phyloP scores from a whole-genome alignment of 2,329 filamentous ascomycete genomes.

The Diaporthe vexans region DNA sequence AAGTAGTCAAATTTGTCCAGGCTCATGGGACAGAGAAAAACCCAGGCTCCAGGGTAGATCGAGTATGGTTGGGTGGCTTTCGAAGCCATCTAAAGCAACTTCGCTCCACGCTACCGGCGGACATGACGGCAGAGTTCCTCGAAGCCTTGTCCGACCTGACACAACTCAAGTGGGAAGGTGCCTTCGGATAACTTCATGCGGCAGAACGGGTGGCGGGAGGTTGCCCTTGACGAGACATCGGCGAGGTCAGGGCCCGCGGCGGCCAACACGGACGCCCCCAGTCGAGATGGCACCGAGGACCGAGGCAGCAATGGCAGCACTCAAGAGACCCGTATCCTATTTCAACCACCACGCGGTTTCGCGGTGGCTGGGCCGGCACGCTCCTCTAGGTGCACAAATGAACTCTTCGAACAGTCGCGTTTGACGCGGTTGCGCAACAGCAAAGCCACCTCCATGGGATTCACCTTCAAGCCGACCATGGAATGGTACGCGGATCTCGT shows the following conservation, averaged over 20 bases:
- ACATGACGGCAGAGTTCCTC: slow-evolving; percentile 58
- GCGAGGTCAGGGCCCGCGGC: slow-evolving; percentile 30
- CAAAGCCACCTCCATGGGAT: slow-evolving; percentile 50
- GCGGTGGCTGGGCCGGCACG: background rate
- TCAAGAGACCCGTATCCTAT: slow-evolving; percentile 55
- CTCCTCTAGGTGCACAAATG: slow-evolving; percentile 57
- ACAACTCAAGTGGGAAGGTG: slow-evolving; percentile 52
- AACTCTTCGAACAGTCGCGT: slow-evolving; percentile 57
- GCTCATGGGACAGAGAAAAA: slow-evolving; percentile 50
- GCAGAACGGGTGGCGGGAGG: slow-evolving; percentile 55
- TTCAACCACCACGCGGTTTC: slow-evolving; percentile 60
- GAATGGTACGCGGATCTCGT: slow-evolving; percentile 66
- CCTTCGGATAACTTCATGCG: slow-evolving; percentile 50
- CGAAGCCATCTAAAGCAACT: slow-evolving; percentile 43
- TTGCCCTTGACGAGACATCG: slow-evolving; percentile 44
- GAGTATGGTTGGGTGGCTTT: slow-evolving; percentile 62
- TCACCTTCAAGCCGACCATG: slow-evolving; percentile 61
- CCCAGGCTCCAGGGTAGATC: slow-evolving; percentile 51
- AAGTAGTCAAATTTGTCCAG: slow-evolving; percentile 56
- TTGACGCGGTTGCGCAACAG: slow-evolving; percentile 44
- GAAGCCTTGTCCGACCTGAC: slow-evolving; percentile 46
- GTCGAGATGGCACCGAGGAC: slow-evolving; percentile 38
- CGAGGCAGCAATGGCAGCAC: slow-evolving; percentile 45
- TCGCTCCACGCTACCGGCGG: slow-evolving; percentile 53
- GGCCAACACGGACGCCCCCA: background rate